These are phyloP conservation scores for Pichia pseudocactophila DNA, from an alignment of 805 yeast species.

Conservation along the genomic window DNA sequence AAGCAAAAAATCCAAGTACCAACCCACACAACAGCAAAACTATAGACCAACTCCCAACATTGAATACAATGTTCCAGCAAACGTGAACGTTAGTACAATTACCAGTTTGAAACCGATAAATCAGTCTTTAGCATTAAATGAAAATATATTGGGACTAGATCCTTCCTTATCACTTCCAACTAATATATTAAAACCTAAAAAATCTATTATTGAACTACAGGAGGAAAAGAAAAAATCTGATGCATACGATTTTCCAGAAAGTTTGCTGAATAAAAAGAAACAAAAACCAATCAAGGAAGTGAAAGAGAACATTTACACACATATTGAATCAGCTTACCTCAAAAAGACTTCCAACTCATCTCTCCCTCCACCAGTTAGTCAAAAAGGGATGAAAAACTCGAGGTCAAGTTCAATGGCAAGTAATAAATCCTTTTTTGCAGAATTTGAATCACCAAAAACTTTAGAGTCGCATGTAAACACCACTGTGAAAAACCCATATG, in stretches of 20 bases:
- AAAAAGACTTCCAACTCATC: not conserved
- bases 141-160: too few relatives aligned
- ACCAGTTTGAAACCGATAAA: too few relatives aligned
- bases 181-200: slow-evolving; percentile 7
- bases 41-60: too few relatives aligned
- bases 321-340: slow-evolving; percentile 15
- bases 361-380: slow-evolving; percentile 18
- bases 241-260: slow-evolving; percentile 68
- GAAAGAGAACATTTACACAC: slow-evolving; percentile 23
- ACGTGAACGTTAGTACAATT: too few relatives aligned
- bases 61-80: too few relatives aligned
- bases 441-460: slow-evolving; percentile 34
- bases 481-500: slow-evolving; percentile 22
- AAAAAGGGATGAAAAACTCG: not conserved
- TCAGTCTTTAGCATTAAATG: too few relatives aligned
- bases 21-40: too few relatives aligned
- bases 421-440: slow-evolving; percentile 38
- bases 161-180: slow-evolving; percentile 1
- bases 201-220: slow-evolving; percentile 26
- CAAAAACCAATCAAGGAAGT: slow-evolving; percentile 33
- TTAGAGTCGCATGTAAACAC: slow-evolving; percentile 5
- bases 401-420: slow-evolving; percentile 4
- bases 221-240: slow-evolving; percentile 55
- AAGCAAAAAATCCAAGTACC: too few relatives aligned
- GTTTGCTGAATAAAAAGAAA: slow-evolving; percentile 34